Percentiles rank a stretch among this genome's conserved stretches.
phyloP scores from a whole-genome alignment of 1,284 basidiomycete species.

The Malassezia brasiliensis region DNA sequence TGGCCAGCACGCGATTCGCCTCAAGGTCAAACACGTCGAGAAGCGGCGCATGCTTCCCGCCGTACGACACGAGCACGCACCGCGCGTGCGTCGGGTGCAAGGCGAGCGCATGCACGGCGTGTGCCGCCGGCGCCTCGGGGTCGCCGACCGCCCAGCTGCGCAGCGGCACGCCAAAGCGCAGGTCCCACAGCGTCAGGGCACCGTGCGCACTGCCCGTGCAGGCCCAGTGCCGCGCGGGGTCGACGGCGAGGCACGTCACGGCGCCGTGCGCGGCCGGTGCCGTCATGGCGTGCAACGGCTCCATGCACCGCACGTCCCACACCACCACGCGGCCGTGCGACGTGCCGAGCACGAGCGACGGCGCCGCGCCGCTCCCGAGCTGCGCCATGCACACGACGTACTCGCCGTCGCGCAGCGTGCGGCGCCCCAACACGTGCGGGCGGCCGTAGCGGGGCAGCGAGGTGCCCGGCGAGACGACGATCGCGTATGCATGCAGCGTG shows the following conservation, averaged over 20 bases:
- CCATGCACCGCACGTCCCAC: slow-evolving; percentile 80
- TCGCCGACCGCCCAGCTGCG: slow-evolving; percentile 72
- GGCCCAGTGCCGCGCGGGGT: slow-evolving; percentile 67
- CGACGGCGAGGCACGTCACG: slow-evolving; percentile 71
- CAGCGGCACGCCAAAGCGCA: slow-evolving; percentile 79
- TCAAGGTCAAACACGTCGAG: slow-evolving; percentile 8
- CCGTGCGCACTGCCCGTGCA: slow-evolving; percentile 76
- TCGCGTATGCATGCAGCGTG: slow-evolving; percentile 48
- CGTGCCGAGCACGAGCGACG: slow-evolving; percentile 66
- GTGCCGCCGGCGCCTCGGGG: slow-evolving; percentile 4
- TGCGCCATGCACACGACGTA: slow-evolving; percentile 38
- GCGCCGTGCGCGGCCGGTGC: slow-evolving; percentile 78
- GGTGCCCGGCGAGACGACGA: slow-evolving; percentile 40
- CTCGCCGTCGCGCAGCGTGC: slow-evolving; percentile 44
- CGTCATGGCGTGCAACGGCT: slow-evolving; percentile 62
- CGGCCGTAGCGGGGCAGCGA: slow-evolving; percentile 49
- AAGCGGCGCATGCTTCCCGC: not conserved
- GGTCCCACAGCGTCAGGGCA: slow-evolving; percentile 78
- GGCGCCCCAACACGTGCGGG: slow-evolving; percentile 47
- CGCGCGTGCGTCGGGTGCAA: slow-evolving; percentile 1
- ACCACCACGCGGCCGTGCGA: slow-evolving; percentile 66
- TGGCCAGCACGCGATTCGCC: not conserved
- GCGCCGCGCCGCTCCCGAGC: slow-evolving; percentile 21
- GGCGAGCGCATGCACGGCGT: not conserved
- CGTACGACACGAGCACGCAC: slow-evolving; percentile 5